Evolutionary conservation across 2,329 filamentous ascomycete species (phyloP).

Genomic region (Parasarocladium wereldwijsianum): DNA sequence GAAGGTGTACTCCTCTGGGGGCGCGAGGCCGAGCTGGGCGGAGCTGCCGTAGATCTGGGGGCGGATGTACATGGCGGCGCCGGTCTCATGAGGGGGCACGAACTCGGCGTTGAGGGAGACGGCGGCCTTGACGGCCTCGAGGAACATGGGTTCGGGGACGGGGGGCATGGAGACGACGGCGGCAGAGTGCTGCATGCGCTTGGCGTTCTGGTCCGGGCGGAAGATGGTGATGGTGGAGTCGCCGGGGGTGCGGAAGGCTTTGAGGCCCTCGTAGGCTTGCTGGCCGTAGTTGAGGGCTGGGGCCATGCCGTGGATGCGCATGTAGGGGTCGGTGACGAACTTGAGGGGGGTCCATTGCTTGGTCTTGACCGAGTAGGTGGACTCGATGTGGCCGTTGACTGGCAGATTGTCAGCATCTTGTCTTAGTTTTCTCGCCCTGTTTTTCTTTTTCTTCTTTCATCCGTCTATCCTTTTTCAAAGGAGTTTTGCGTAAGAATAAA

Average conservation of each 20-base stretch:
- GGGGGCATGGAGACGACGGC: slow-evolving; percentile 70
- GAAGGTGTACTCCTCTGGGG: slow-evolving; percentile 87
- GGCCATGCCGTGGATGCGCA: slow-evolving; percentile 88
- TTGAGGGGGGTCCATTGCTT: slow-evolving; percentile 63
- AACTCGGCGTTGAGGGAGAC: slow-evolving; percentile 81
- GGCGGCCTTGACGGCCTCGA: slow-evolving; percentile 62
- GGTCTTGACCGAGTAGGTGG: slow-evolving; percentile 60
- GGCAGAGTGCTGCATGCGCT: slow-evolving; percentile 72
- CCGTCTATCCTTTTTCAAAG: too few relatives aligned
- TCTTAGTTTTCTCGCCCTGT: background rate
- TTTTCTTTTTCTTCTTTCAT: too few relatives aligned
- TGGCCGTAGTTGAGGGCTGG: slow-evolving; percentile 94
- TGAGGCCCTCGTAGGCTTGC: slow-evolving; percentile 96
- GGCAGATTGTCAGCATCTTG: slow-evolving; percentile 4
- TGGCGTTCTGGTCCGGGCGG: slow-evolving; percentile 72
- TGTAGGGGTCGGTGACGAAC: slow-evolving; percentile 71
- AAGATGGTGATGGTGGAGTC: slow-evolving; percentile 67
- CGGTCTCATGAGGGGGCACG: slow-evolving; percentile 78
- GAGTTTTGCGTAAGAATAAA: too few relatives aligned
- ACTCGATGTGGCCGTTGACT: slow-evolving; percentile 94
- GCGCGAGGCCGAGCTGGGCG: slow-evolving; percentile 72
- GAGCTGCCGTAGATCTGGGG: slow-evolving; percentile 78
- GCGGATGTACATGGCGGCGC: slow-evolving; percentile 84
- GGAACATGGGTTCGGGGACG: slow-evolving; percentile 63
- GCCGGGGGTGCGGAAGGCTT: slow-evolving; percentile 72